Base-by-base conservation (phyloP, 495 filamentous ascomycete species). In the Penicillium psychrofluorescens region DNA sequence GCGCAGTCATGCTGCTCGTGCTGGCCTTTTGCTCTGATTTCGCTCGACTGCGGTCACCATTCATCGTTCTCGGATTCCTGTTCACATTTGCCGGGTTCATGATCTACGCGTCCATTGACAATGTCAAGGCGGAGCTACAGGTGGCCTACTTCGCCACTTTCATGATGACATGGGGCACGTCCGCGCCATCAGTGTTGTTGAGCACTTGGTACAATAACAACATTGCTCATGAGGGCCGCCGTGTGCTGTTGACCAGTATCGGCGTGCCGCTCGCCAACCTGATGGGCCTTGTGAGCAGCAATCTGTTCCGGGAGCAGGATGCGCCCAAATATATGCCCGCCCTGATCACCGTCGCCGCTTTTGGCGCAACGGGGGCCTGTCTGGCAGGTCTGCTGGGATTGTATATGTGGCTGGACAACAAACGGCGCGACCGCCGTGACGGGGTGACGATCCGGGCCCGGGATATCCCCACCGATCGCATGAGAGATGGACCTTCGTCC, bases 141-240 rank as follows among this genome's bases (percentile, higher is more conserved):
- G 70, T 88, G 2, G 85, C 84, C 3, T 90, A 90, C 45, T 89
- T 85, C 43, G 83, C 84, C 9, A 78, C 72, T 14, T 90, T 89
- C 58, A 87, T 89, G 83, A 88, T 90, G 84, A 83, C 79, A 11
- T 89, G 85, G 84, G 74, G 74, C 11, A 77, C 75, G 2, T 72
- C 67, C 1, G 73, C 74, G 1, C 75, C 75, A 1, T 76, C 71
- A 1, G 74, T 79, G 4, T 55, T 79, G 7, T 61, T 77, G 1
- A 70, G 68, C 46, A 64, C 61, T 12, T 83, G 80, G 84, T 87
- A 86, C 56, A 88, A 86, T 56, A 91, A 91, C 67, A 91, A 91
- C 45, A 75, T 85, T 12, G 83, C 85, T 1, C 76, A 89, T 49
- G 86, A 90, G 62, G 79, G 81, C 36, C 75, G 78, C 14, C 80